Percentiles rank a stretch among this genome's conserved stretches.
Conservation (phyloP, 2,329 filamentous ascomycete genomes). For the Furcasterigmium sp. region DNA sequence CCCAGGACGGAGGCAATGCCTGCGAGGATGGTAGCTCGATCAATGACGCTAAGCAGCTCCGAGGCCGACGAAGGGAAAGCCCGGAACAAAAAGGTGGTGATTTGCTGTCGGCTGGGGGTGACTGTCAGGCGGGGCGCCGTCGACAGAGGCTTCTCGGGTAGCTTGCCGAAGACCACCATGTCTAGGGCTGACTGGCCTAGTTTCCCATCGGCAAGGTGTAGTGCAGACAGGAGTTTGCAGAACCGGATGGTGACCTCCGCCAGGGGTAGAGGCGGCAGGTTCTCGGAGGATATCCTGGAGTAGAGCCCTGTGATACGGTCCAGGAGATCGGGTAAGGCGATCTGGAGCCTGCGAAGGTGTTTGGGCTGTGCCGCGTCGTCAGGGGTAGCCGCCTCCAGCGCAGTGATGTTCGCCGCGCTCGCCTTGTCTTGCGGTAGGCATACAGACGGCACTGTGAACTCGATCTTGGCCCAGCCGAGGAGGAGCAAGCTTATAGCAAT, state of each 20-base stretch:
- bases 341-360: slow-evolving; percentile 49
- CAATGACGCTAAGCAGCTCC: slow-evolving; percentile 65
- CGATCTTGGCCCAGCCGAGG: slow-evolving; percentile 75
- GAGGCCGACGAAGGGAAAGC: slow-evolving; percentile 65
- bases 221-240: slow-evolving; percentile 61
- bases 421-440: slow-evolving; percentile 48
- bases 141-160: slow-evolving; percentile 43
- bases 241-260: slow-evolving; percentile 72
- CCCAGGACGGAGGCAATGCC: slow-evolving; percentile 86
- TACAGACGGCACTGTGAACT: slow-evolving; percentile 69
- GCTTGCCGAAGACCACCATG: slow-evolving; percentile 59
- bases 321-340: slow-evolving; percentile 65
- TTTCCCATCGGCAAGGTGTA: slow-evolving; percentile 61
- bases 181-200: slow-evolving; percentile 57
- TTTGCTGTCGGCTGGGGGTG: slow-evolving; percentile 54
- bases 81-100: slow-evolving; percentile 60
- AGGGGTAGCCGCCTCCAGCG: slow-evolving; percentile 18
- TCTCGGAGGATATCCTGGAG: slow-evolving; percentile 63
- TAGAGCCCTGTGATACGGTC: slow-evolving; percentile 73
- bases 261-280: slow-evolving; percentile 63
- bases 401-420: slow-evolving; percentile 10
- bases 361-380: slow-evolving; percentile 42
- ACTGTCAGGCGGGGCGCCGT: slow-evolving; percentile 52
- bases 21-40: slow-evolving; percentile 73
- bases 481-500: slow-evolving; percentile 79